phyloP scores from a whole-genome alignment of 108 stramenopile species.

The Cylindrotheca fusiformis region DNA sequence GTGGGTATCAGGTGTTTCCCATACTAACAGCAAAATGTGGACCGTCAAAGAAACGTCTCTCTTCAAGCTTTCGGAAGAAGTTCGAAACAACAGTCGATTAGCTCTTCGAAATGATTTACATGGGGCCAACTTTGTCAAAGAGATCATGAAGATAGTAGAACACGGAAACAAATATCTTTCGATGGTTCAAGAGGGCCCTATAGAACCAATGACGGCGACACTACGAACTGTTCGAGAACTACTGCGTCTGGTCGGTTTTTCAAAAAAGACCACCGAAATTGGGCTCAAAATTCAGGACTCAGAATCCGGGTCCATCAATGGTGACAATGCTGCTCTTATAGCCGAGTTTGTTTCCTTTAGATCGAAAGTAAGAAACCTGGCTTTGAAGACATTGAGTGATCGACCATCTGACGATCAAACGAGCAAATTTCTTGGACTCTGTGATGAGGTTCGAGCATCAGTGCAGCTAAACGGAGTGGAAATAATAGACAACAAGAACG shows the following conservation, averaged over 20 bases:
- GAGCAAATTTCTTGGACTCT: constrained; percentile 52
- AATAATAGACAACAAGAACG: constrained; percentile 42
- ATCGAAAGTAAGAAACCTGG: constrained; percentile 39
- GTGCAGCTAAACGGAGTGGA: constrained; percentile 61
- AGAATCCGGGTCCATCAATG: constrained; percentile 2
- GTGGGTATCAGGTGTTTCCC: constrained; percentile 27
- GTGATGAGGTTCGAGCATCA: constrained; percentile 70
- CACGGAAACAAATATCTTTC: constrained; percentile 38
- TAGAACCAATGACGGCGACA: constrained; percentile 41
- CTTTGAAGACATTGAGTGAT: constrained; percentile 40
- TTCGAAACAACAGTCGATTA: constrained; percentile 16
- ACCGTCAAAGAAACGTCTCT: constrained; percentile 37
- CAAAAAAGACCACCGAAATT: constrained; percentile 47
- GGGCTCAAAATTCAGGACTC: constrained; percentile 20
- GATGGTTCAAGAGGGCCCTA: constrained; percentile 11
- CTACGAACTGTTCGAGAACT: constrained; percentile 44
- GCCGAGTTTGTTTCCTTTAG: constrained; percentile 67
- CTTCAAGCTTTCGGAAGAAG: constrained; percentile 23
- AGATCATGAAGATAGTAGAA: constrained; percentile 47
- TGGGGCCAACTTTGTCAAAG: constrained; percentile 54
- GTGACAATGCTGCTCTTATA: constrained; percentile 24
- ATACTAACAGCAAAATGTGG: constrained; percentile 38
- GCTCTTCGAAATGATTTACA: constrained; percentile 58
- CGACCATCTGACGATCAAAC: constrained; percentile 9
- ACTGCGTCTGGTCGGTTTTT: constrained; percentile 69